Evolutionary conservation across 2,329 filamentous ascomycete species (phyloP), one percentile per base, ranked within the genome.

Genomic region (Pleurostoma richardsiae): DNA sequence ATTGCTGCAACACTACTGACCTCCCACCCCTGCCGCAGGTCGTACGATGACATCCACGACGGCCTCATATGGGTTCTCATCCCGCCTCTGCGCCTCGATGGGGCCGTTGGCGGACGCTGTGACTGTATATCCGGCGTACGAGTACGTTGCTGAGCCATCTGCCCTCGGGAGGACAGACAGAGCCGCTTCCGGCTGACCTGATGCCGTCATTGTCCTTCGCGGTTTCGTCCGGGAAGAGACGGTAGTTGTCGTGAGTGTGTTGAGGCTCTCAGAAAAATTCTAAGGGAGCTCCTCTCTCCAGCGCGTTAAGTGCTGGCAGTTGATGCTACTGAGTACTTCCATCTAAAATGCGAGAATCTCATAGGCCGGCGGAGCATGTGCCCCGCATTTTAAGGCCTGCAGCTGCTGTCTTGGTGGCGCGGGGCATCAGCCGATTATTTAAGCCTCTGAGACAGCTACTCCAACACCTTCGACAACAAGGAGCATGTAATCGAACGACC

Each of bases 31-130:
- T 53, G 86, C 83, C 33, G 87, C 85, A 42, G 92, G 92, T 64
- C 94, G 83, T 54, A 99, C 81, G 62, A 92, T 83, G 48, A 99
- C 88, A 67, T 97, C 94, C 54, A 99, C 76, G 43, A 86, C 82
- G 29, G 92, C 90, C 71, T 96, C 90, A 66, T 95, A 91, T 6
- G 94, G 87, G 55, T 94, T 82, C 65, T 97, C 90, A 62, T 99
- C 92, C 58, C 89, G 83, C 59, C 91, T 82, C 56, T 84, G 83
- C 11, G 92, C 89, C 71, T 99, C 94, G 55, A 97, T 82, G 11
- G 94, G 94, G 1, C 92, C 94, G 67, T 96, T 97, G 55, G 95
- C 90, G 10, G 89, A 85, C 47, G 86, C 88, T 45, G 95, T 80
- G 53, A 97, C 79, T 40, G 84, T 85, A 67, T 90, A 95, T 42